phyloP scores from a whole-genome alignment of 345 rosid species.

The Eucalyptus virginea region DNA sequence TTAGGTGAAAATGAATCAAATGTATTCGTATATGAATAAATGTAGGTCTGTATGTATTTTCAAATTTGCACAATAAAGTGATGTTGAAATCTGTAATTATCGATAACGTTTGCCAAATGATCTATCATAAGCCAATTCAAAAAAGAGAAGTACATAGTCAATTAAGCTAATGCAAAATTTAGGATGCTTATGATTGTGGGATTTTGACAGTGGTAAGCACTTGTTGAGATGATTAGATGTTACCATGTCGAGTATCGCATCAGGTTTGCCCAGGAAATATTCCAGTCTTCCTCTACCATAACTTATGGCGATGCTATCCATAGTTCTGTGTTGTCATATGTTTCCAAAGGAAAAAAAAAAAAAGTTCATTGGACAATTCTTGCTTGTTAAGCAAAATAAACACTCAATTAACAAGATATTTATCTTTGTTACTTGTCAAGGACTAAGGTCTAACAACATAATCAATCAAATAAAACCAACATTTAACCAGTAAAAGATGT shows the following conservation, averaged over 20 bases:
- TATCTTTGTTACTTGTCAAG: not conserved
- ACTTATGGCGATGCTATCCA: constrained; percentile 12
- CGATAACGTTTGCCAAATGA: too few species aligned
- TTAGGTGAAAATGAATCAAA: too few species aligned
- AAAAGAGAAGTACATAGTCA: not conserved
- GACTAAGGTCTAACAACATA: not conserved
- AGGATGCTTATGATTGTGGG: not conserved
- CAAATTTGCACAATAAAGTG: not conserved
- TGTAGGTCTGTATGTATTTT: not conserved
- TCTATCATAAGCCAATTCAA: not conserved
- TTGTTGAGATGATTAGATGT: not conserved
- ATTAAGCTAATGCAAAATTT: not conserved
- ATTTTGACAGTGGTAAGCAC: not conserved
- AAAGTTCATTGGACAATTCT: not conserved
- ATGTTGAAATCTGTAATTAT: too few species aligned
- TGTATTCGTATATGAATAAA: not conserved
- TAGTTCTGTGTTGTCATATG: not conserved
- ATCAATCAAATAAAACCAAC: not conserved
- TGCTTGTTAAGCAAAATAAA: not conserved
- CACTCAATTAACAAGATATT: not conserved
- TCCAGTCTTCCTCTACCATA: constrained; percentile 25
- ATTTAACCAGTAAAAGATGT: not conserved
- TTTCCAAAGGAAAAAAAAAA: not conserved
- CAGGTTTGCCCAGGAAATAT: constrained; percentile 12
- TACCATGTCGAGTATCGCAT: constrained; percentile 16